These are phyloP conservation scores for Eimeria falciformis DNA, from an alignment of 169 alveolate genomes.

Conservation along the genomic window DNA sequence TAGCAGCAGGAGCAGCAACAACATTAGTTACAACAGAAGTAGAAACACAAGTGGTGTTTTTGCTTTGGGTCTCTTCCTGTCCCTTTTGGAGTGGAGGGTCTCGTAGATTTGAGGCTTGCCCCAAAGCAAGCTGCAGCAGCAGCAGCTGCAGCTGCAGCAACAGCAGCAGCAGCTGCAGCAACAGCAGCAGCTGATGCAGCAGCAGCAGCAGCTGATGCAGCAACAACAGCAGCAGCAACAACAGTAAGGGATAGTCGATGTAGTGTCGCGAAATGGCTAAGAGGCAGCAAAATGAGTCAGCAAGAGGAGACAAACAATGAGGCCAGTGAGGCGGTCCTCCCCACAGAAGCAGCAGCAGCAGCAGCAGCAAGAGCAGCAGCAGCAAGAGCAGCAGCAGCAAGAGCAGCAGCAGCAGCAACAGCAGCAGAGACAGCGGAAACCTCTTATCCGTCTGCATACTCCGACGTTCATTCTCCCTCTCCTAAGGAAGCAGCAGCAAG, in stretches of 20 bases:
- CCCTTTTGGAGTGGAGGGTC: not conserved
- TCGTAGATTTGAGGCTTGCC: not conserved
- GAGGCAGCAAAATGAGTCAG: too few relatives aligned
- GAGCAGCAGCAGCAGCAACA: slow-evolving; percentile 32
- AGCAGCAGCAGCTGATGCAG: not conserved
- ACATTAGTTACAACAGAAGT: too few relatives aligned
- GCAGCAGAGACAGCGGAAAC: not conserved
- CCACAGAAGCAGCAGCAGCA: not conserved
- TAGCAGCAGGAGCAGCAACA: not conserved
- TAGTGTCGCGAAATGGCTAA: too few relatives aligned
- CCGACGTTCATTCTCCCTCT: not conserved
- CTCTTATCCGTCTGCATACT: not conserved
- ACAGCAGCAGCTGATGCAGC: not conserved
- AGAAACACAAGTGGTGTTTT: not conserved
- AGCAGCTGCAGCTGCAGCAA: too few relatives aligned
- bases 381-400: not conserved
- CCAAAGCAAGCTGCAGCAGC: too few relatives aligned
- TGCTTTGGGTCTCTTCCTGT: not conserved
- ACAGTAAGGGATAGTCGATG: too few relatives aligned
- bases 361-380: slow-evolving; percentile 5
- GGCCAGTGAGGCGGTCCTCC: not conserved
- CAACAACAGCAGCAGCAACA: not conserved
- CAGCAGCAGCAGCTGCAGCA: too few relatives aligned
- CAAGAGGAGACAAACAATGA: not conserved
- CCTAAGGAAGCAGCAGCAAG: not conserved